These are phyloP conservation scores for Penicillium robsamsonii DNA, from an alignment of 495 filamentous ascomycete species.

Conservation along the genomic window DNA sequence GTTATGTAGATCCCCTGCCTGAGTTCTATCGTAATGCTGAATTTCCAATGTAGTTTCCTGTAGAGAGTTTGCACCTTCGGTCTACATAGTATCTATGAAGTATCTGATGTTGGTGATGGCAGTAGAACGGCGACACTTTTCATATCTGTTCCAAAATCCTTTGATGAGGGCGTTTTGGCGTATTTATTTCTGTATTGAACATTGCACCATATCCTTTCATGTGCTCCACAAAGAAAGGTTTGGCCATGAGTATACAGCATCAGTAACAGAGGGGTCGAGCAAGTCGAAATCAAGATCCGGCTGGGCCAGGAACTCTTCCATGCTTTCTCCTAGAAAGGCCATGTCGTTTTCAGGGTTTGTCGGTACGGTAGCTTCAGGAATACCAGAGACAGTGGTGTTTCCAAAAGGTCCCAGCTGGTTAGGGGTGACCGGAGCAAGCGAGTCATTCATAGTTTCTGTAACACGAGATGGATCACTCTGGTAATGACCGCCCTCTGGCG, in stretches of 20 bases:
- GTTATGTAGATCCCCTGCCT: too few relatives aligned
- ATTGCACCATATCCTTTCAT: background rate
- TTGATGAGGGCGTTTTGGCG: too few relatives aligned
- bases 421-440: background rate
- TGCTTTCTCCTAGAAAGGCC: constrained; percentile 29
- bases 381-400: background rate
- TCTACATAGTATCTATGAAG: too few relatives aligned
- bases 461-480: background rate
- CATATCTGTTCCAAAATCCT: too few relatives aligned
- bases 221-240: constrained; percentile 24
- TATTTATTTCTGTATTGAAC: too few relatives aligned
- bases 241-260: constrained; percentile 24
- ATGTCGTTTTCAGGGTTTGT: constrained; percentile 23
- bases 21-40: too few relatives aligned
- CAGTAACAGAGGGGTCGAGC: constrained; percentile 20
- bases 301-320: constrained; percentile 33
- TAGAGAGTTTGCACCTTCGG: too few relatives aligned
- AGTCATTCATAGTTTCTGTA: background rate
- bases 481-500: background rate
- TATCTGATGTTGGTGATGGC: too few relatives aligned
- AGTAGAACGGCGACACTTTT: too few relatives aligned
- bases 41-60: too few relatives aligned
- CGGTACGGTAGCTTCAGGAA: constrained; percentile 7
- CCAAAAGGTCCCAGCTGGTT: background rate
- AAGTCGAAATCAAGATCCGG: constrained; percentile 22